Conservation (phyloP, 768 basidiomycete genomes). For the Galerina sulciceps region DNA sequence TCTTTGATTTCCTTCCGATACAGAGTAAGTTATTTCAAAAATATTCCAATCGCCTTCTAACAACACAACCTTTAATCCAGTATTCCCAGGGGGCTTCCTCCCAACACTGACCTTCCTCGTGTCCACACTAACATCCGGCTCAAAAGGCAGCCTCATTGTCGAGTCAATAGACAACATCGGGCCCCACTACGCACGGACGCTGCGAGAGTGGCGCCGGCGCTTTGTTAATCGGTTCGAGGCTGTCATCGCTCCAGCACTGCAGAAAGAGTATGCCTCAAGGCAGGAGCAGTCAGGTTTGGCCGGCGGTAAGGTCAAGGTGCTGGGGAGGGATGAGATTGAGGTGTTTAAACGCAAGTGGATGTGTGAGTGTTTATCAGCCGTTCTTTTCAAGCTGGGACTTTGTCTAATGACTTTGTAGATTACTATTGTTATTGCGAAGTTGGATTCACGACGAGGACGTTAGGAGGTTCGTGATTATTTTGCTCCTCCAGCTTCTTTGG, state of each 20-base stretch:
- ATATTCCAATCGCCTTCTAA: constrained; percentile 4
- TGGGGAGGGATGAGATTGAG: constrained; percentile 60
- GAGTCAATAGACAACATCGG: constrained; percentile 76
- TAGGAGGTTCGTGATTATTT: constrained; percentile 57
- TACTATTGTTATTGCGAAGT: constrained; percentile 72
- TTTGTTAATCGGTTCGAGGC: constrained; percentile 63
- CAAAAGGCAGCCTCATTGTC: constrained; percentile 58
- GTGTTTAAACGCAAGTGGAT: constrained; percentile 80
- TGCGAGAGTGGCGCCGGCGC: constrained; percentile 73
- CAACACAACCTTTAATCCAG: constrained; percentile 27
- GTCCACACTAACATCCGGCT: constrained; percentile 46
- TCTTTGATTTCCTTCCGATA: neutral
- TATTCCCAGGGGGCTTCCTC: constrained; percentile 75
- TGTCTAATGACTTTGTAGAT: constrained; percentile 16
- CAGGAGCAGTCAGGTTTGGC: constrained; percentile 27
- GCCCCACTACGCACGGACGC: constrained; percentile 78
- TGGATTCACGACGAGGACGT: constrained; percentile 68
- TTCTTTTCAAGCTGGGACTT: neutral
- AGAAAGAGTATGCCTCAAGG: constrained; percentile 64
- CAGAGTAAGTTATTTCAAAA: neutral
- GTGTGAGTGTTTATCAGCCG: constrained; percentile 45
- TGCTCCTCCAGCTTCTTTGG: neutral
- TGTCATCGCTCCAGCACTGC: constrained; percentile 62
- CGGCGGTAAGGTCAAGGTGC: constrained; percentile 4
- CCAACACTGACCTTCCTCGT: constrained; percentile 66